Base-by-base conservation (phyloP, 495 filamentous ascomycete genomes). In the Aspergillus diversus region DNA sequence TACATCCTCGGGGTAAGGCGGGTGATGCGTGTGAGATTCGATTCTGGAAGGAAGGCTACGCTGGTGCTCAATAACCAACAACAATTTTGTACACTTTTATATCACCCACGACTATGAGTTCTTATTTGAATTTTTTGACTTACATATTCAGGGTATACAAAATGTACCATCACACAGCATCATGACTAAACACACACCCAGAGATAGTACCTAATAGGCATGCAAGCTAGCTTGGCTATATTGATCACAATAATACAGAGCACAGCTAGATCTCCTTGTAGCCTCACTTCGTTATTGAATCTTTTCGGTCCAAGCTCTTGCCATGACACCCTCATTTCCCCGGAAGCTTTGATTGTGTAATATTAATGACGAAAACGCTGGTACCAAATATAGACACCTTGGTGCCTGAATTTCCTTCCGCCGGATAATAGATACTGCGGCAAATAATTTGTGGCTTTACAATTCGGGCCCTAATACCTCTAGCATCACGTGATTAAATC, bases 1-100 rank as follows among this genome's bases (percentile, higher is more conserved):
- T 53, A 57, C 61, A 69, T 60, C 74, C 74, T 77, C 74, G 77
- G 77, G 60, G 75, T 64, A 66, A 69, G 33, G 66, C 70, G 69
- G 65, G 65, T 67, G 59, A 54, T 48, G 48, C 54, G 51, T 6
- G 39, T 33, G 60, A 48, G 37, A 31, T 33, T 53, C 15, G 13
- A 50, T 51, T 34, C 7, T 13, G 27, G 15, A 21, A 27, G 16
- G 47, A 5, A 21, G 9, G 7, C 27, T n/a, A 27, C 27, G 16
- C 31, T 27, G 27, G 9, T n/a, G n/a, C 17, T 27, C 21, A 27
- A 27, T 27, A 27, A 27, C 21, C 2, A 27, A 27, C 2, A 27
- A 27, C 21, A 27, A 27, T 2, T 27, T 27, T 27, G 21, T 27
- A 27, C 21, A 27, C 2, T 27, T 27, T 27, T 27, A 27, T 27